Base-by-base conservation (phyloP, 2,329 filamentous ascomycete genomes). In the Ophiostoma fasciatum region DNA sequence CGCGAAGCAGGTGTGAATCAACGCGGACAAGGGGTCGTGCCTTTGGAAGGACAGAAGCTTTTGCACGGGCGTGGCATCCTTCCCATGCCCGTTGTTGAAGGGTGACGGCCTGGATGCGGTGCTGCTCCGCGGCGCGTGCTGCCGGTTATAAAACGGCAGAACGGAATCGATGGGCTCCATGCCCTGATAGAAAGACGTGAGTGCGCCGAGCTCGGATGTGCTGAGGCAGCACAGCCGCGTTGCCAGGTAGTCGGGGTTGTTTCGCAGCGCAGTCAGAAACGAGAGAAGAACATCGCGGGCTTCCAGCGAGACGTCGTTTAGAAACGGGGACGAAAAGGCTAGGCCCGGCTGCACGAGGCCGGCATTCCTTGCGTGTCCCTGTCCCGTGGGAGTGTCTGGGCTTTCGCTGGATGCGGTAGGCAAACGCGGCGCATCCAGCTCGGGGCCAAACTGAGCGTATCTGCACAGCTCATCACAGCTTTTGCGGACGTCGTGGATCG, bases 1-100 rank as follows among this genome's bases (percentile, higher is more conserved):
- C 56, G 83, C 82, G 65, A 92, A 94, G 53, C 83, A 80, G 46
- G 84, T 88, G 59, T 90, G 82, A 42, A 94, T 73, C 45, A 94
- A 68, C 39, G 81, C 78, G 42, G 83, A 85, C 33, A 94, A 64
- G 9, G 85, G 79, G 54, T 93, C 83, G 51, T 87, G 82, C 49
- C 87, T 71, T 58, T 94, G 84, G 53, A 94, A 92, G 35, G 82
- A 87, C 48, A 92, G 64, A 43, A 90, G 72, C 50, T 82, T 77
- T 55, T 93, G 83, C 49, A 93, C 78, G 41, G 82, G 75, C 7
- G 33, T 31, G 10, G 28, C 38, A 11, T 46, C 44, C 19, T 35
- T 37, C 7, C 28, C 23, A 2, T 21, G 25, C 2, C 33, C 22
- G n/a, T 21, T 35, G 12, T 37, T 25, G 5, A 34, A 31, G 11